Evolutionary conservation across 2,329 filamentous ascomycete species (phyloP), one percentile per base, ranked within the genome.

Genomic region (Penicillium vulpinum): DNA sequence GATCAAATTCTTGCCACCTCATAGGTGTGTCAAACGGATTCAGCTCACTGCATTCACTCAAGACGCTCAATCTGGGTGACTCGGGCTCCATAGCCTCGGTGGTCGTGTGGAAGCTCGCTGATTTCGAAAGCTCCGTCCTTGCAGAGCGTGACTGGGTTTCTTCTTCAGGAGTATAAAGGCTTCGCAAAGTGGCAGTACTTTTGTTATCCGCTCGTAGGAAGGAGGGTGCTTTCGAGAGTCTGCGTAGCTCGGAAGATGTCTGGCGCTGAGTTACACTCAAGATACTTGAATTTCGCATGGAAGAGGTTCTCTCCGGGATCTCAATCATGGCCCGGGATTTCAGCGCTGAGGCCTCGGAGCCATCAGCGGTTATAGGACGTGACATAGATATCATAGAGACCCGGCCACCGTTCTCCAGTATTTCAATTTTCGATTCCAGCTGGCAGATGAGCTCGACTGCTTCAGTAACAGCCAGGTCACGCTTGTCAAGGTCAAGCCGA

Each of bases 1-100:
- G 44, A 46, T 73, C 70, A 40, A 63, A 65, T 2, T 60, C 62
- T 24, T 63, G 54, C 47, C 51, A 61, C 35, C 49, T 55, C 8
- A 60, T 63, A 7, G 58, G 61, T 16, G 64, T 64, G n/a, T 71
- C 73, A 13, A 69, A 65, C 1, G 71, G 67, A 39, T 70, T 68
- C 16, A 78, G 62, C 57, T 78, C 75, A 51, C 76, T 78, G 61
- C 76, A 78, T 62, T 79, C 77, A 47, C 77, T 79, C 1, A 79
- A 65, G 21, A 75, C 70, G 55, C 77, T 79, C 9, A 78, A 64
- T 47, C 77, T 68, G 2, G 76, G 76, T 8, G 75, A 78, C 31
- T 65, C 69, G 0, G 70, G 68, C n/a, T 75, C 72, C 6, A 62
- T 51, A 2, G 59, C 63, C n/a, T 74, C 70, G 35, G 63, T 67